A percentile compares a stretch with the other conserved stretches of the same genome.
Conservation (phyloP, 2,329 filamentous ascomycete species). For the Fulvia fulva region DNA sequence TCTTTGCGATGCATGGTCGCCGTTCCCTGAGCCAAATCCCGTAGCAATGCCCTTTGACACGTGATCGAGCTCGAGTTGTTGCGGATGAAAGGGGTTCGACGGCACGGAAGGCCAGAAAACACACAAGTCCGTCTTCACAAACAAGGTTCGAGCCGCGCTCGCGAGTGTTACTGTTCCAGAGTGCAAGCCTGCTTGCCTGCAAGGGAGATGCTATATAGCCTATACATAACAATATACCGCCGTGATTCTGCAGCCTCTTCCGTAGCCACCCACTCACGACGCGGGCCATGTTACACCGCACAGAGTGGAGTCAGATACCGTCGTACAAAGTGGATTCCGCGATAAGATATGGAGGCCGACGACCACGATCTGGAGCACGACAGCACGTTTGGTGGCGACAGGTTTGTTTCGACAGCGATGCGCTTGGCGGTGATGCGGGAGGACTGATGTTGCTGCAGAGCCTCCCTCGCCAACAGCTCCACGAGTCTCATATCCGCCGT, state of each 20-base stretch:
- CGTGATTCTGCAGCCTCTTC: no score
- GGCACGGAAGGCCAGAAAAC: not conserved
- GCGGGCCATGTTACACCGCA: not conserved
- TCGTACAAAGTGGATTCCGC: not conserved
- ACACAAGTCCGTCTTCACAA: not conserved
- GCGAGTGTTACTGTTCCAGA: no score
- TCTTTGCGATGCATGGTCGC: not conserved
- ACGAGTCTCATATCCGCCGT: conserved; percentile 14
- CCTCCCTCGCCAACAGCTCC: conserved; percentile 20
- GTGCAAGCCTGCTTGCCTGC: no score
- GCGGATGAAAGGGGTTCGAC: not conserved
- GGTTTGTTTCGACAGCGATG: not conserved
- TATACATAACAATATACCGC: no score
- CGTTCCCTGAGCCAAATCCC: not conserved
- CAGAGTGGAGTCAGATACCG: not conserved
- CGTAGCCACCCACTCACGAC: not conserved
- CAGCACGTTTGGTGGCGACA: conserved; percentile 1
- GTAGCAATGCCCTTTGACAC: not conserved
- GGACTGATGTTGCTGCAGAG: conserved; percentile 10
- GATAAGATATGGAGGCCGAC: not conserved
- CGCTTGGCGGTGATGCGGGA: not conserved
- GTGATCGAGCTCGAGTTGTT: not conserved
- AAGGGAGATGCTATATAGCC: not conserved
- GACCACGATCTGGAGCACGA: conserved; percentile 2
- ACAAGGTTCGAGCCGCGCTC: not conserved